Conservation (phyloP, 208 protist species). For the Vickermania ingenoplastis region DNA sequence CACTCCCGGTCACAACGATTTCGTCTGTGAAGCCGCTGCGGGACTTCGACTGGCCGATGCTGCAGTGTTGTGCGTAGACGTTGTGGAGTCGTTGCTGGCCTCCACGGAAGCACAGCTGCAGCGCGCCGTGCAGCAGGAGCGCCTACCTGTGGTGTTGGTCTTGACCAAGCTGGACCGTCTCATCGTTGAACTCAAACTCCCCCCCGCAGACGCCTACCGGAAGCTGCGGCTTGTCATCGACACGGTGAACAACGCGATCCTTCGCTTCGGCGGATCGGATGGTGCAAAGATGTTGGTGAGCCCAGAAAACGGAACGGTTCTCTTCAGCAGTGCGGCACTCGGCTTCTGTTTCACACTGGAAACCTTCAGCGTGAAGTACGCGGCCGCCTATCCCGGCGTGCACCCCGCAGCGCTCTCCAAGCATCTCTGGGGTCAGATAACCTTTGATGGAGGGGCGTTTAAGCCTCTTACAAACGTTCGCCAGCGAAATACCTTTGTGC, state of each 20-base stretch:
- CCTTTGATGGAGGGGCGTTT: slow-evolving; percentile 72
- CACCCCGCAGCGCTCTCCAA: slow-evolving; percentile 74
- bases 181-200: slow-evolving; percentile 98
- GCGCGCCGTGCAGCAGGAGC: slow-evolving; percentile 62
- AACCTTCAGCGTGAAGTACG: slow-evolving; percentile 95
- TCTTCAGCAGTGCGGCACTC: slow-evolving; percentile 78
- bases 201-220: slow-evolving; percentile 96
- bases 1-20: slow-evolving; percentile 98
- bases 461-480: slow-evolving; percentile 40
- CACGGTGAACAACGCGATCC: slow-evolving; percentile 92
- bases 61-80: slow-evolving; percentile 96
- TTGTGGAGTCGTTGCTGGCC: slow-evolving; percentile 91
- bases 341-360: slow-evolving; percentile 91
- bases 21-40: slow-evolving; percentile 92
- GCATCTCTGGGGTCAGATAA: slow-evolving; percentile 97
- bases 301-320: slow-evolving; percentile 86
- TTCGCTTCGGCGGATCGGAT: slow-evolving; percentile 18
- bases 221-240: slow-evolving; percentile 96
- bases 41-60: slow-evolving; percentile 94
- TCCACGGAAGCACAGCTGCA: slow-evolving; percentile 80
- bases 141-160: slow-evolving; percentile 86
- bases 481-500: slow-evolving; percentile 92
- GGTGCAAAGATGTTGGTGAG: slow-evolving; percentile 27
- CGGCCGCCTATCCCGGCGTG: slow-evolving; percentile 31
- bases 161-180: slow-evolving; percentile 98